phyloP scores from a whole-genome alignment of 208 protist genomes.

The Leishmania turanica region DNA sequence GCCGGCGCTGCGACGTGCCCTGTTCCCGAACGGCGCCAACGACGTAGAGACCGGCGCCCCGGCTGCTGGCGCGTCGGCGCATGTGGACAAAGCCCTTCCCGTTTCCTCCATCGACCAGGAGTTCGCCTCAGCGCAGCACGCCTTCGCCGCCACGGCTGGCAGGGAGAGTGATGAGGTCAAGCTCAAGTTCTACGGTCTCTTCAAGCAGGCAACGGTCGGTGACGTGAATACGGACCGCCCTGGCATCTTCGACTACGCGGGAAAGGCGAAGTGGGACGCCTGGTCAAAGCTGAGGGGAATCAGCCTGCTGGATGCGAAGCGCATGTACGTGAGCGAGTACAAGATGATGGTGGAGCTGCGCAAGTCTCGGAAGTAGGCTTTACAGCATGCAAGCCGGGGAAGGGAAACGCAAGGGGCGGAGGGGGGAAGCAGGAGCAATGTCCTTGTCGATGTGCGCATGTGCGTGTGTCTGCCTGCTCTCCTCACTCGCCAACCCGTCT shows the following conservation, averaged over 20 bases:
- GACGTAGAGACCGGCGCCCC: slow-evolving; percentile 12
- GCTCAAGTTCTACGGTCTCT: slow-evolving; percentile 88
- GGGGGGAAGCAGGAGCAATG: background rate
- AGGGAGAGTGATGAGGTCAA: slow-evolving; percentile 66
- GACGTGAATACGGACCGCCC: slow-evolving; percentile 75
- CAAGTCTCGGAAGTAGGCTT: background rate
- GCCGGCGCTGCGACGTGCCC: slow-evolving; percentile 32
- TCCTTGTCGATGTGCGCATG: background rate
- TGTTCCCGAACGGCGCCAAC: slow-evolving; percentile 38
- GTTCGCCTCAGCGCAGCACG: slow-evolving; percentile 60
- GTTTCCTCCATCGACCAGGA: slow-evolving; percentile 38
- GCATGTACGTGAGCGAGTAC: slow-evolving; percentile 76
- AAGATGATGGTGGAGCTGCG: slow-evolving; percentile 46
- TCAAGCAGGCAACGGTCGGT: slow-evolving; percentile 87
- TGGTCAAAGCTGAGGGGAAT: slow-evolving; percentile 89
- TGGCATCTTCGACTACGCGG: slow-evolving; percentile 82
- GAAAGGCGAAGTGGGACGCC: slow-evolving; percentile 92
- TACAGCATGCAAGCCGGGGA: background rate
- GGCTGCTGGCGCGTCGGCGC: slow-evolving; percentile 8
- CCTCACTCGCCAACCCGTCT: background rate
- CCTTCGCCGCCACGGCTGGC: slow-evolving; percentile 51
- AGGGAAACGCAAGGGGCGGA: background rate
- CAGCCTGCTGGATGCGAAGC: slow-evolving; percentile 80
- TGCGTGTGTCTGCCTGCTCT: background rate
- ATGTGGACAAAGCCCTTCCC: slow-evolving; percentile 22